These are phyloP conservation scores for Crotalaria pallida DNA, from an alignment of 306 rosid genomes.

Conservation along the genomic window DNA sequence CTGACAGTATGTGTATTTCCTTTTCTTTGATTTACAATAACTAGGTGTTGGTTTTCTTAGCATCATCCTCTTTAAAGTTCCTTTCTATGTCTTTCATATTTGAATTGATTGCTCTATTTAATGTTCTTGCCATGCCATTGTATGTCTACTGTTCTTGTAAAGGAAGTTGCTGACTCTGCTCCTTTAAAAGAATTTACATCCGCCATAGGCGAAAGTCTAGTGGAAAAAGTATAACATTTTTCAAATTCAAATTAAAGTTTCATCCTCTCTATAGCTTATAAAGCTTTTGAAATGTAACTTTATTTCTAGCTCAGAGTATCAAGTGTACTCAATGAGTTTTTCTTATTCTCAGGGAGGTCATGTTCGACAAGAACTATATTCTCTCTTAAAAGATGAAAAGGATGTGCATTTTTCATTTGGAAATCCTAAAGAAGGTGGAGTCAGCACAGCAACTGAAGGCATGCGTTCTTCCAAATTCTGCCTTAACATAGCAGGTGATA, in stretches of 20 bases:
- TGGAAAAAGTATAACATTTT: neutral
- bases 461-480: constrained; percentile 82
- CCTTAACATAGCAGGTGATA: constrained; percentile 82
- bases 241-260: neutral
- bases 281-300: neutral
- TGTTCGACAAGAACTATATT: constrained; percentile 59
- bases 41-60: neutral
- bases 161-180: neutral
- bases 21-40: neutral
- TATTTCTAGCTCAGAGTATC: neutral
- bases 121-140: neutral
- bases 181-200: neutral
- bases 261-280: neutral
- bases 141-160: neutral
- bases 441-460: constrained; percentile 48
- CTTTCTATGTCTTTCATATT: neutral
- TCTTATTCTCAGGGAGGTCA: constrained; percentile 55
- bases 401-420: constrained; percentile 82
- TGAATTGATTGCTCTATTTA: neutral
- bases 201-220: neutral
- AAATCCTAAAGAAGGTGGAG: constrained; percentile 52
- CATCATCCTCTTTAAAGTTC: neutral
- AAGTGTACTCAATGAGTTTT: neutral
- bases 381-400: constrained; percentile 60
- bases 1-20: neutral